Base-by-base conservation (phyloP, 2,329 filamentous ascomycete genomes). In the Stachybotrys echinatus region DNA sequence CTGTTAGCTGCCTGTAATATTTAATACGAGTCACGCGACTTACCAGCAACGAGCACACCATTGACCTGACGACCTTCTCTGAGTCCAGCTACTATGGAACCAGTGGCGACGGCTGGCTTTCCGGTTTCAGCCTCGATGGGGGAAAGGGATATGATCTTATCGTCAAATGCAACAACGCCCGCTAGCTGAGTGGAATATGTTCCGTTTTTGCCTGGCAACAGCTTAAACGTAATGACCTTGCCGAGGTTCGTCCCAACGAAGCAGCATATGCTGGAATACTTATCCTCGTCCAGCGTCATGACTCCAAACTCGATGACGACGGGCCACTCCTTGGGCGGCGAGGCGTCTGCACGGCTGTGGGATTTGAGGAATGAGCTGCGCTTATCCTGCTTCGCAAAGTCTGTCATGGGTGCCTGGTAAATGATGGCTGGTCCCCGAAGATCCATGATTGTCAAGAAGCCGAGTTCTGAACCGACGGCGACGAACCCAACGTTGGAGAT, bases 401-500 rank as follows among this genome's bases (percentile, higher is more conserved):
- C 89, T 8, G 78, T 76, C 54, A 92, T 73, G 14, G 85, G 81
- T 2, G 81, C 83, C 47, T 84, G 85, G 64, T 88, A 90, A 52
- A 97, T 94, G 44, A 97, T 78, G 0, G 84, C 77, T 19, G 94
- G 94, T 0, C 92, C 92, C 51, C 94, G 84, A 53, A 99, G 75
- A 65, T 99, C 94, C 47, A 97, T 81, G 37, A 99, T 80, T 8
- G 82, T 87, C 37, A 99, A 68, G 55, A 83, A 83, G 3, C 94
- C 94, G 38, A 83, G 82, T 65, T 95, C 88, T 10, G 91, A 96
- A 0, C 91, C 94, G 23, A 87, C 85, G 12, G 87, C 92, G 12
- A 95, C 82, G 62, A 99, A 99, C 0, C 94, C 94, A 12, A 97
- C 85, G 65, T 96, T 89, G n/a, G 91, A 94, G 50, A 94, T 83